Evolutionary conservation across 257 asterid genomes (phyloP), one percentile per base, ranked within the genome.

Genomic region (Solanum tarijense): DNA sequence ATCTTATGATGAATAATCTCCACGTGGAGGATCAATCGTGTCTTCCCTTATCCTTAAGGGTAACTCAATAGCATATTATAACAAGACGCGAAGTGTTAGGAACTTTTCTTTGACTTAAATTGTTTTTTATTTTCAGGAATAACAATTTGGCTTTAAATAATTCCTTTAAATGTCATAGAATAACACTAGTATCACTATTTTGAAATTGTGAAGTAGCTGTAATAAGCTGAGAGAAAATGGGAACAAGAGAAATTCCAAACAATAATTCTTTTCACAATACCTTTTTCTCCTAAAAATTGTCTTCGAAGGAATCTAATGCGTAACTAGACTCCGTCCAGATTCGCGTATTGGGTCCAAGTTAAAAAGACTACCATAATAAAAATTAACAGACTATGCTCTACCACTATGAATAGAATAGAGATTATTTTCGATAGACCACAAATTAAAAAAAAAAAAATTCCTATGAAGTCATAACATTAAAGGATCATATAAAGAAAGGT

Each of bases 371-470:
- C 5, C 14, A 41, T 41, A 41, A 11, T 41, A 11, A 41, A 11
- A 41, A 41, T 41, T 41, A 41, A 11, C 2, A 48, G 3, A 5
- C 8, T 14, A 14, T 14, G 8, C 20, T 48, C 60, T 14, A 41
- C 9, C 60, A 46, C 16, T 43, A 43, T 10, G 52, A 2, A 43
- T 4, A 43, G 9, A 5, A 6, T 16, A 52, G 9, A 16, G 4
- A 52, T 52, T 16, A 0, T 6, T 52, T 52, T 52, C 9, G 0
- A 52, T 6, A 16, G 62, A 52, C 10, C 0, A 52, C 23, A 5
- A 0, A 5, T 43, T 4, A 46, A 52, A 31, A 2, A 31, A 13
- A 46, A 52, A 31, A 2, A 31, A 31, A 31, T 2, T 31, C 32
- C 31, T 62, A n/a, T 0, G 71, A 58, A 58, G 10, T 16, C 20